These are phyloP conservation scores for Ophiostoma sp. DNA, from an alignment of 2,329 filamentous ascomycete genomes.

Conservation along the genomic window DNA sequence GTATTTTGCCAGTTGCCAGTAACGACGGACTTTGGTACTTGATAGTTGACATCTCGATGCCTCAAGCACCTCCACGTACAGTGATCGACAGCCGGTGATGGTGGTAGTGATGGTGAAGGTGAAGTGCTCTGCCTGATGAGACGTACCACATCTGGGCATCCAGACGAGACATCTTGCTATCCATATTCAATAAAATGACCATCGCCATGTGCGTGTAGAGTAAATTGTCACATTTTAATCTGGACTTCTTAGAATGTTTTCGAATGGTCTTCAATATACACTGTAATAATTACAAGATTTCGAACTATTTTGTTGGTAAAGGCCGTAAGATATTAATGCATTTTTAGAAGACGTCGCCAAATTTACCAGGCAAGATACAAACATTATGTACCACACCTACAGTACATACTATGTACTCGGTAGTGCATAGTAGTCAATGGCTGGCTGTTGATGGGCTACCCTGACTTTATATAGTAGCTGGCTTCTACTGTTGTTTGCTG, in stretches of 20 bases:
- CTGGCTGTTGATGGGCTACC: background rate
- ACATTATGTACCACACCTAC: too few species aligned
- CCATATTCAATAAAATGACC: background rate
- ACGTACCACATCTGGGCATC: background rate
- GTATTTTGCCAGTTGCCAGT: background rate
- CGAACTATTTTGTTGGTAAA: too few species aligned
- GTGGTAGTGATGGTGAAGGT: background rate
- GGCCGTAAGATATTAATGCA: too few species aligned
- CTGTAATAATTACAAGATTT: too few species aligned
- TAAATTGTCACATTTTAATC: too few species aligned
- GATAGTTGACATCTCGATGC: background rate
- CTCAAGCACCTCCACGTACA: background rate
- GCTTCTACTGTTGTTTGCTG: too few species aligned
- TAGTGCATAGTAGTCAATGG: background rate
- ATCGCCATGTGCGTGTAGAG: too few species aligned
- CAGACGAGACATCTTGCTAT: background rate
- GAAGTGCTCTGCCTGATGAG: background rate
- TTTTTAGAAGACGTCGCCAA: background rate
- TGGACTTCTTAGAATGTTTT: too few species aligned
- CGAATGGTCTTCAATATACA: too few species aligned
- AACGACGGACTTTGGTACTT: background rate
- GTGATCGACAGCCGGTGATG: slow-evolving; percentile 7
- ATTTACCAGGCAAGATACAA: too few species aligned
- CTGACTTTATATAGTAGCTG: background rate
- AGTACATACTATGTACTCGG: too few species aligned